These are phyloP conservation scores for Vitis riparia DNA, from an alignment of 164 flowering plant species.

Conservation along the genomic window DNA sequence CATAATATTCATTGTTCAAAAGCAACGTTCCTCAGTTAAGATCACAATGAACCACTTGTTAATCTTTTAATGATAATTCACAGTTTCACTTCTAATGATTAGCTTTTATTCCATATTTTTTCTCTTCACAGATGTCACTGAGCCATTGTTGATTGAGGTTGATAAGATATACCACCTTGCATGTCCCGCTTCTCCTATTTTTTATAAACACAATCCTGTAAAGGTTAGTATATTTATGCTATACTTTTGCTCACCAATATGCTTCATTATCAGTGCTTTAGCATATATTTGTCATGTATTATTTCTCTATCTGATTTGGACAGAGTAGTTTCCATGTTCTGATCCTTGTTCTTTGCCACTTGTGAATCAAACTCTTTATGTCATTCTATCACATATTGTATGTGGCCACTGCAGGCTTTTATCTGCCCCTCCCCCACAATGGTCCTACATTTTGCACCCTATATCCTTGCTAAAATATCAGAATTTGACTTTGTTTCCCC, in stretches of 20 bases:
- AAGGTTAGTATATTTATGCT: conserved; percentile 39
- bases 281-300: neutral
- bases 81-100: no score
- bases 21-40: no score
- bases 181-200: conserved; percentile 97
- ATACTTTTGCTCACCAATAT: neutral
- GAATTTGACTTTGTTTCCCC: no score
- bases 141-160: conserved; percentile 84
- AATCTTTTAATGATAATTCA: no score
- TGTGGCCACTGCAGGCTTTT: neutral
- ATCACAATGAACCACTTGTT: no score
- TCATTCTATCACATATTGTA: neutral
- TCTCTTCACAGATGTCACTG: conserved; percentile 67
- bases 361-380: neutral
- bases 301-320: neutral
- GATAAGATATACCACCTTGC: conserved; percentile 96
- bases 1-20: no score
- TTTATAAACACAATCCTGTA: conserved; percentile 90
- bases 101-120: neutral
- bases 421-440: no score
- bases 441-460: no score
- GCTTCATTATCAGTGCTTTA: neutral
- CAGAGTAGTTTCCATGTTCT: neutral
- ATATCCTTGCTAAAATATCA: no score
- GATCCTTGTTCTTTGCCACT: neutral